Evolutionary conservation across 2,329 filamentous ascomycete genomes (phyloP), one percentile per base, ranked within the genome.

Genomic region (Colletotrichum shisoi): DNA sequence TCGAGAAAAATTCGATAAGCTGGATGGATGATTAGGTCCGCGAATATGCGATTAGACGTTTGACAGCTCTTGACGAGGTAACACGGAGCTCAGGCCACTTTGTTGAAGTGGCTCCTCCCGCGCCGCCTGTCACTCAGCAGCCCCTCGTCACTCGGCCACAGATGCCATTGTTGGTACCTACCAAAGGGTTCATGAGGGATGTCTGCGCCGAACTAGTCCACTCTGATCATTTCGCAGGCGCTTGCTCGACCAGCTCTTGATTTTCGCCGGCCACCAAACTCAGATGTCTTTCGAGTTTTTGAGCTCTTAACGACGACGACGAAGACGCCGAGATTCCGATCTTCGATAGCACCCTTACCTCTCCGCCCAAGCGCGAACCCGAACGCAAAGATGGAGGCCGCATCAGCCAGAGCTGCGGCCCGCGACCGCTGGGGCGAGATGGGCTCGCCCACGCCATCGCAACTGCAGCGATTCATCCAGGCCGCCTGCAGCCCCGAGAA

Each of bases 401-500:
- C 94, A 77, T 96, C 94, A 77, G 94, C 94, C 80, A 91, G 95
- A 77, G 96, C 96, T 84, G 95, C 94, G 76, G 91, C 94, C 74
- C 89, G 94, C 81, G 94, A 97, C 84, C 93, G 94, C 79, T 98
- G 95, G 86, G 89, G 89, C 80, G 90, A 90, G 77, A 90, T 91
- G 81, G 89, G 89, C 76, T 88, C 91, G 77, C 88, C 91, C 70
- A 88, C 91, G 63, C 88, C 91, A 71, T 94, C 94, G 65, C 93
- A 94, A 77, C 87, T 99, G 69, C 94, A 96, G 82, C 91, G 95
- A 80, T 97, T 94, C 80, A 96, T 99, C 79, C 89, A 95, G 78
- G 94, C 94, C 81, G 94, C 95, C 71, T 98, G 95, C 83, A 96
- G 95, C 75, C 93, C 95, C 58, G 92, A 96, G 78, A 97, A 98